Evolutionary conservation across 2,329 filamentous ascomycete genomes (phyloP), one percentile per base, ranked within the genome.

Genomic region (Hymenotorrendiella dingleyae): DNA sequence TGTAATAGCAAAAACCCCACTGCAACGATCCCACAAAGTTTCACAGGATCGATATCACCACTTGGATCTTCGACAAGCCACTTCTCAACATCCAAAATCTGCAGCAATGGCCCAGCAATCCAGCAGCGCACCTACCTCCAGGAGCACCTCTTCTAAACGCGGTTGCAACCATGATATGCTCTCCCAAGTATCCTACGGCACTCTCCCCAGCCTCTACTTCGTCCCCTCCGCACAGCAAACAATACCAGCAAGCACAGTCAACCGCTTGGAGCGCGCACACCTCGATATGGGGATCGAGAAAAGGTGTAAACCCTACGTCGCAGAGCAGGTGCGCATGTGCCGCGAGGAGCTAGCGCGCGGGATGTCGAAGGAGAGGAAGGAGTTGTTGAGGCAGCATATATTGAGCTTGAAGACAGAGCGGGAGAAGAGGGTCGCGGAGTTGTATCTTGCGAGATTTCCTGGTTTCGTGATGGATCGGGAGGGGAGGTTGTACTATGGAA

Each of bases 401-500:
- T 8, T 39, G 17, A 20, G 36, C 9, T 35, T 50, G 4, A 27
- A 19, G 37, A 46, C 39, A 16, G 11, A n/a, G 21, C 22, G 38
- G 23, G 42, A 44, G 39, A 43, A 40, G 14, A 26, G 22, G 11
- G 45, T 46, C 2, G 38, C 45, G 23, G 48, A 50, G 29, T 8
- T 50, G 28, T 48, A 47, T 26, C 27, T 48, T 24, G 45, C 48
- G 11, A 38, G 48, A 26, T 50, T 43, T 33, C 46, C 43, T 10
- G 42, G 45, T 1, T 50, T 50, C 20, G 29, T 39, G 2, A 22
- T 50, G 22, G 40, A 45, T 14, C 36, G 19, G 21, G 33, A 48
- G 28, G 48, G 48, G 22, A 47, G 36, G 34, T 40, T 50, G 34
- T 35, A 42, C 17, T 48, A 45, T 41, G 33, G 46, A 1, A 10